Percentiles rank a stretch among this genome's conserved stretches.
These are phyloP conservation scores for Thalia dealbata DNA, from an alignment of 176 grass and related monocot species.

Conservation along the genomic window DNA sequence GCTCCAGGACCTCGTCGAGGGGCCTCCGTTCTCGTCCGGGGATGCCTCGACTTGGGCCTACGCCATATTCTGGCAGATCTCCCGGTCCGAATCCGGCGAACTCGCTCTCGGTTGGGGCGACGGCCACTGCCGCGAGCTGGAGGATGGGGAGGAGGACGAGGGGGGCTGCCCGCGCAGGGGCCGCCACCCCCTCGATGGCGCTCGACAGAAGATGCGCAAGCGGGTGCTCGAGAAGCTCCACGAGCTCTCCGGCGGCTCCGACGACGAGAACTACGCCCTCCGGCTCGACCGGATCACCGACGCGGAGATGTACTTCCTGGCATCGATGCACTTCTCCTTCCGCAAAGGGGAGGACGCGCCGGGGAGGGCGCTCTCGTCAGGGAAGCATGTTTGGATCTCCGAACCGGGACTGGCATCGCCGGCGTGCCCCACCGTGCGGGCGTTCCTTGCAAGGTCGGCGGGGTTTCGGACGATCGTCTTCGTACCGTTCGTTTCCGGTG, in stretches of 20 bases:
- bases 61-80: slow-evolving; percentile 83
- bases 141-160: not conserved
- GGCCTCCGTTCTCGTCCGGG: not conserved
- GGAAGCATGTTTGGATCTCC: slow-evolving; percentile 50
- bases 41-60: slow-evolving; percentile 36
- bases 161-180: not conserved
- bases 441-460: slow-evolving; percentile 45
- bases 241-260: slow-evolving; percentile 44
- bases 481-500: slow-evolving; percentile 53
- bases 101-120: slow-evolving; percentile 70
- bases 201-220: slow-evolving; percentile 26
- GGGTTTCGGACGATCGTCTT: slow-evolving; percentile 63
- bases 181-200: not conserved
- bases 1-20: slow-evolving; percentile 60
- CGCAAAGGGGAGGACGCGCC: slow-evolving; percentile 39
- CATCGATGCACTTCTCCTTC: slow-evolving; percentile 93
- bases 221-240: slow-evolving; percentile 67
- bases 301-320: slow-evolving; percentile 81
- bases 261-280: slow-evolving; percentile 58
- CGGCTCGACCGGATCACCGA: slow-evolving; percentile 58
- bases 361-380: slow-evolving; percentile 35
- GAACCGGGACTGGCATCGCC: slow-evolving; percentile 11
- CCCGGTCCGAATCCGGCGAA: slow-evolving; percentile 24
- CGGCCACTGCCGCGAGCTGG: slow-evolving; percentile 64
- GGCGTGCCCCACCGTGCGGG: slow-evolving; percentile 31